Evolutionary conservation across 768 basidiomycete genomes (phyloP), one percentile per base, ranked within the genome.

Genomic region (Kwoniella dendrophila): DNA sequence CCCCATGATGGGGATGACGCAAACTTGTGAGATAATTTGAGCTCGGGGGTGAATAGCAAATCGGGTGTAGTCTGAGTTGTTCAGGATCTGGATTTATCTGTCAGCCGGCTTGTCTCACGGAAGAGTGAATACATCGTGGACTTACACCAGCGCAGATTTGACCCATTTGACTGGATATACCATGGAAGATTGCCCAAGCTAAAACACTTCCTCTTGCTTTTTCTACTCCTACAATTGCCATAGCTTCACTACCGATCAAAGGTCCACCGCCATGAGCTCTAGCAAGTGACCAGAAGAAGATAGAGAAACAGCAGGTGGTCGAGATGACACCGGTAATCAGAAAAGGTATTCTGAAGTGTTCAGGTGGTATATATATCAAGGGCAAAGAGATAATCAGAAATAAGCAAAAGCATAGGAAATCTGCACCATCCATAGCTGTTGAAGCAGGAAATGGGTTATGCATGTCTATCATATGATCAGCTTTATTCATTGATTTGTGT

Each of bases 181-280:
- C 72, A 24, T 66, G 66, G 22, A 74, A 49, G 38, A 75, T 67
- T 3, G 69, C 73, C 76, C 76, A 76, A 16, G 47, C 74, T 5
- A 76, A 62, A 2, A 57, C 66, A 4, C 59, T 56, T 2, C 74
- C 71, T 12, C 59, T 52, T 4, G 68, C 66, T 1, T 60, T 45
- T 4, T 60, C 59, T 3, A 68, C 66, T 12, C 69, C 67, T 43
- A 64, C 59, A 2, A 68, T 44, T 22, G 48, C 45, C 20, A 54
- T 52, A 3, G 56, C 61, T 1, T 66, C 59, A 22, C 48, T 47
- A 22, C 54, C 51, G 24, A 73, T 29, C 45, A 74, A 58, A 30
- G 74, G 76, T 16, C 73, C 76, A 32, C 52, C 70, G 32, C 64
- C 74, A 14, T 67, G 56, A 24, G 58, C 67, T 50, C 56, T 14